Evolutionary conservation across 2,329 filamentous ascomycete genomes (phyloP).

Genomic region (Monilinia fructicola): DNA sequence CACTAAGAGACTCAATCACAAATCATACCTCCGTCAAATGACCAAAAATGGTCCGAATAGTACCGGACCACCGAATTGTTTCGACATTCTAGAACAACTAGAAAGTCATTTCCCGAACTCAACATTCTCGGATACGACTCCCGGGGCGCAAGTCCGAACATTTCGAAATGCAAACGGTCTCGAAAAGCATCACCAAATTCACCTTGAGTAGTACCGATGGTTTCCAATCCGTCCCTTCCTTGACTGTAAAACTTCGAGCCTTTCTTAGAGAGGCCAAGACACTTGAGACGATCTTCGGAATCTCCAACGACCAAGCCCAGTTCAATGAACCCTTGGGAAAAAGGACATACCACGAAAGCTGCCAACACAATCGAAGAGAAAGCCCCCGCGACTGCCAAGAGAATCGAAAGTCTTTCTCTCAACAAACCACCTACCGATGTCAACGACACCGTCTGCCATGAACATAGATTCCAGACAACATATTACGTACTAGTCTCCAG

Average conservation of each 20-base stretch:
- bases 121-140: background rate
- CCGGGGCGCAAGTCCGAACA: background rate
- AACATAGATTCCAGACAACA: background rate
- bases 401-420: background rate
- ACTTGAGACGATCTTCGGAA: background rate
- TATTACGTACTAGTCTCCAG: too few relatives aligned
- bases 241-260: background rate
- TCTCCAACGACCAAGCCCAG: background rate
- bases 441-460: background rate
- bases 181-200: background rate
- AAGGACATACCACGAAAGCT: background rate
- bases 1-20: background rate
- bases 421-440: background rate
- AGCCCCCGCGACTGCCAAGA: background rate
- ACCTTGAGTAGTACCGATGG: background rate
- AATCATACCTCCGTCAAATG: background rate
- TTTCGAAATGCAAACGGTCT: background rate
- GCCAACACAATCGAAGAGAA: background rate
- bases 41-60: accelerated
- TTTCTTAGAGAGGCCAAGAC: background rate
- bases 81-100: background rate
- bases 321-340: background rate
- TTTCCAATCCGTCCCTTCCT: background rate
- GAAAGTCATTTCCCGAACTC: background rate
- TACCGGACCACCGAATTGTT: too few relatives aligned